Evolutionary conservation across 73 alveolate genomes (phyloP).

Genomic region (Paramecium tetraurelia): DNA sequence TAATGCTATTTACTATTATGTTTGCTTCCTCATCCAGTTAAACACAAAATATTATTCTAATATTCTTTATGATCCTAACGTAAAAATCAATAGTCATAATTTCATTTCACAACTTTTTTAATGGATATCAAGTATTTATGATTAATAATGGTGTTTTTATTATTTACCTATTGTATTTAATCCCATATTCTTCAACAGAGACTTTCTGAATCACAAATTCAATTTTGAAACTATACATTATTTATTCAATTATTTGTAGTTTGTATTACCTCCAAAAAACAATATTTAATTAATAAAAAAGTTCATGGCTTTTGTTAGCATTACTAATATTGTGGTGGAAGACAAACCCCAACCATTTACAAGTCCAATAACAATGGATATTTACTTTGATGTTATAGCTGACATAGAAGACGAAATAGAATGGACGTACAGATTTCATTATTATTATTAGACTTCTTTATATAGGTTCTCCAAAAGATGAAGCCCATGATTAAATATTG

Average conservation of each 20-base stretch:
- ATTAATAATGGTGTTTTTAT: neutral
- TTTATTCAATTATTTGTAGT: neutral
- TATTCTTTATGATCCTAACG: too few species aligned
- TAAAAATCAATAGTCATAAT: too few species aligned
- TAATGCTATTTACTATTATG: neutral
- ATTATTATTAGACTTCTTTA: slow-evolving; percentile 67
- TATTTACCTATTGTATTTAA: too few species aligned
- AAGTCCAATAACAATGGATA: slow-evolving; percentile 85
- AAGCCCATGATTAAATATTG: slow-evolving; percentile 86
- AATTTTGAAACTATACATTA: too few species aligned
- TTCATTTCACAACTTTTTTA: too few species aligned
- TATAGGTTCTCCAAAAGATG: slow-evolving; percentile 94
- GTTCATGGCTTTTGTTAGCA: slow-evolving; percentile 88
- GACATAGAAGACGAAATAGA: slow-evolving; percentile 76
- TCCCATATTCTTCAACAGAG: neutral
- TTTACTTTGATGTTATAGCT: slow-evolving; percentile 86
- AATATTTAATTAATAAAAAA: neutral
- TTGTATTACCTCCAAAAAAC: slow-evolving; percentile 41
- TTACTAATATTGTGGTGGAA: slow-evolving; percentile 86
- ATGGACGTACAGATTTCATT: slow-evolving; percentile 77
- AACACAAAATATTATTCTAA: neutral
- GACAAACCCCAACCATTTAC: slow-evolving; percentile 83
- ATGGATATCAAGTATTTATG: neutral
- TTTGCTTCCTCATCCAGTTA: neutral
- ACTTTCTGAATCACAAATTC: neutral